Evolutionary conservation across 2,329 filamentous ascomycete species (phyloP).

Genomic region (Cryphonectria japonica): DNA sequence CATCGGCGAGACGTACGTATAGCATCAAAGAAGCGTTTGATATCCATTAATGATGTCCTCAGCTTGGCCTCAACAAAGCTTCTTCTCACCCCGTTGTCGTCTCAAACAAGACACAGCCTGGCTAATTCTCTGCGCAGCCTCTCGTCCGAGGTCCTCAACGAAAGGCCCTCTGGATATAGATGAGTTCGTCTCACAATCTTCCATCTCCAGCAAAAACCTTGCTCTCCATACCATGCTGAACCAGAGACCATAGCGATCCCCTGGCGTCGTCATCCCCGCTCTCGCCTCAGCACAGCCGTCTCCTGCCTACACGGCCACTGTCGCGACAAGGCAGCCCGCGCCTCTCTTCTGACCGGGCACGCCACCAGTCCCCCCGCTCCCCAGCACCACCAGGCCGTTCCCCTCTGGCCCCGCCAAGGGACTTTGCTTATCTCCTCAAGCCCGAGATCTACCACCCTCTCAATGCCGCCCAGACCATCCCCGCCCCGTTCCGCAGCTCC

Average conservation of each 20-base stretch:
- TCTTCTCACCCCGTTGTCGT: too few relatives aligned
- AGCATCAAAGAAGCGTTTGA: neutral
- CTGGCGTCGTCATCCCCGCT: slow-evolving; percentile 32
- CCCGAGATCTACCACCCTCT: slow-evolving; percentile 84
- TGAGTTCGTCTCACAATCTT: slow-evolving; percentile 61
- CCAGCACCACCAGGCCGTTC: slow-evolving; percentile 38
- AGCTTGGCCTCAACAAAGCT: neutral
- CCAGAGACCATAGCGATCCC: slow-evolving; percentile 33
- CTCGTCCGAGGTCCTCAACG: slow-evolving; percentile 70
- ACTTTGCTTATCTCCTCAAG: slow-evolving; percentile 80
- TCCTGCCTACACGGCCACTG: slow-evolving; percentile 29
- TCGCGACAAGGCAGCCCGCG: slow-evolving; percentile 33
- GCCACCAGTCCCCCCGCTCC: slow-evolving; percentile 36
- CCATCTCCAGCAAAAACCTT: neutral
- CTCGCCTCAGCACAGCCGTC: slow-evolving; percentile 33
- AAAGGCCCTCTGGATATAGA: slow-evolving; percentile 77
- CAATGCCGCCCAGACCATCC: slow-evolving; percentile 63
- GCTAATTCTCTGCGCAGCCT: slow-evolving; percentile 43
- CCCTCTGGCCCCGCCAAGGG: slow-evolving; percentile 56
- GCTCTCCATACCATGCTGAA: slow-evolving; percentile 25
- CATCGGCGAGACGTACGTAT: slow-evolving; percentile 42
- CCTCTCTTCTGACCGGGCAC: slow-evolving; percentile 34
- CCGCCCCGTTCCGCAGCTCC: slow-evolving; percentile 70
- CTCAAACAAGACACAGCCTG: neutral
- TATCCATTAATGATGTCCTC: neutral